Base-by-base conservation (phyloP, 2,329 filamentous ascomycete genomes). In the Ascochyta viciae-villosae region DNA sequence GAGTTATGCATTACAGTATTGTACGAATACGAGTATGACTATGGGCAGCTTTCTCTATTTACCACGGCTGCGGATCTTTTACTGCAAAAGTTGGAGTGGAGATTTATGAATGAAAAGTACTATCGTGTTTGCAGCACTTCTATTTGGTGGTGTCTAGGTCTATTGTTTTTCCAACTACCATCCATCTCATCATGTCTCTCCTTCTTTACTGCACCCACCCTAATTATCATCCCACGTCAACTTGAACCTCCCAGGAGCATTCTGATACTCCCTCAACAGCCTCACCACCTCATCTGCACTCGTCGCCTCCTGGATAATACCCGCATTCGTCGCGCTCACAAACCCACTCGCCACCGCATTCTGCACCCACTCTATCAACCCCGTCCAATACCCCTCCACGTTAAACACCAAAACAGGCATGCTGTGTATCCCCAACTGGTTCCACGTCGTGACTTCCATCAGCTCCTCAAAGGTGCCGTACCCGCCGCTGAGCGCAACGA, bases 401-500 rank as follows among this genome's bases (percentile, higher is more conserved):
- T 98, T 98, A 65, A 91, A 86, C 44, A 97, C 80, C 50, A 94
- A 87, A 41, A 98, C 87, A 1, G 73, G 73, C 72, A 74, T 75
- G 3, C 89, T 90, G 77, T 98, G 95, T 63, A 99, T 98, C 1
- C 95, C 94, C 45, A 99, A 79, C 80, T 98, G 95, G 76, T 97
- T 98, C 93, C 95, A 99, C 10, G 91, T 96, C 24, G 87, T 88
- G 2, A 91, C 87, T 80, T 96, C 91, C 77, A 96, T 92, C 73
- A 99, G 83, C 82, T 99, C 95, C 80, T 99, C 95, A 74, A 98
- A 84, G 2, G 95, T 99, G 19, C 95, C 95, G 76, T 94, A 99
- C 0, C 95, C 95, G 39, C 94, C 94, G 51, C 85, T 87, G 56
- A 99, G 80, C 26, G 92, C 92, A 37, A 99, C 87, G 78, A 99